These are phyloP conservation scores for Leccinum longicurvipes DNA, from an alignment of 768 basidiomycete species.

Conservation along the genomic window DNA sequence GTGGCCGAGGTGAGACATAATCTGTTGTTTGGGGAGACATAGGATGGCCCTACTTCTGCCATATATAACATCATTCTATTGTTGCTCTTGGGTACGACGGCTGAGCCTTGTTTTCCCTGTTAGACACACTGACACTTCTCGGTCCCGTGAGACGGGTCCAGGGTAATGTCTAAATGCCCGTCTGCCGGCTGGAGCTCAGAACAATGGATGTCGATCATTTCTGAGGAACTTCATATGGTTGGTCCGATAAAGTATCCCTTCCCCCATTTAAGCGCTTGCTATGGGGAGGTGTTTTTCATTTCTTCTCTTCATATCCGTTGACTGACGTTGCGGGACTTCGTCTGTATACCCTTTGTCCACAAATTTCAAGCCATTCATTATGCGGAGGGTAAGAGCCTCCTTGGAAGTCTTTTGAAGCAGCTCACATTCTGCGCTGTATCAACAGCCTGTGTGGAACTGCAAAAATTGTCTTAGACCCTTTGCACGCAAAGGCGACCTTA, in stretches of 20 bases:
- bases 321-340: slow-evolving; percentile 47
- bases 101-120: slow-evolving; percentile 23
- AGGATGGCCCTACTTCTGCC: slow-evolving; percentile 2
- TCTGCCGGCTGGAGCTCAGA: slow-evolving; percentile 1
- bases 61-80: slow-evolving; percentile 18
- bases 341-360: slow-evolving; percentile 29
- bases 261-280: slow-evolving; percentile 19
- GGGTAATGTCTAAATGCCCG: slow-evolving; percentile 2
- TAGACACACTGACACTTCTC: slow-evolving; percentile 7
- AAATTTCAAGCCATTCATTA: neutral
- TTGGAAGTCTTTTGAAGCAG: neutral
- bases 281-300: slow-evolving; percentile 2
- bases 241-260: slow-evolving; percentile 9
- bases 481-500: slow-evolving; percentile 55
- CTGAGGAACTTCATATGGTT: slow-evolving; percentile 6
- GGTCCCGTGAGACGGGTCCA: slow-evolving; percentile 6
- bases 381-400: slow-evolving; percentile 21
- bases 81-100: slow-evolving; percentile 10
- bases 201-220: slow-evolving; percentile 23
- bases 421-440: neutral
- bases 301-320: slow-evolving; percentile 11
- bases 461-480: slow-evolving; percentile 48
- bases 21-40: slow-evolving; percentile 16
- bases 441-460: slow-evolving; percentile 43
- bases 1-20: slow-evolving; percentile 34